Percentiles rank a stretch among this genome's conserved stretches.
phyloP scores from a whole-genome alignment of 116 monocot genomes.

The Posidonia oceanica region DNA sequence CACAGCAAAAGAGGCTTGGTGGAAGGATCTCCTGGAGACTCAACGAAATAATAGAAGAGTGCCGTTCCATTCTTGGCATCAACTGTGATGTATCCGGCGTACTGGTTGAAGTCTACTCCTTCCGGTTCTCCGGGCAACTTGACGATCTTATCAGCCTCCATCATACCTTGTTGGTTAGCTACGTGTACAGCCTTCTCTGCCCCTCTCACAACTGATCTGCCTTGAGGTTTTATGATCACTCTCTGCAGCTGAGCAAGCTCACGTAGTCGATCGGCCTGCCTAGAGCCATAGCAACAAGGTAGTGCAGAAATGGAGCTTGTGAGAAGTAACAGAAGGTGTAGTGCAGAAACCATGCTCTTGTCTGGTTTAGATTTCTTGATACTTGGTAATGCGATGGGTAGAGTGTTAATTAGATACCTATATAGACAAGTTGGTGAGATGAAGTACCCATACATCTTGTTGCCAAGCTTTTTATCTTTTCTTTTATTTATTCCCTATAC shows the following conservation, averaged over 20 bases:
- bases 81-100: constrained; percentile 12
- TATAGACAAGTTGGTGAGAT: background rate
- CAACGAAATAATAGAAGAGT: constrained; percentile 16
- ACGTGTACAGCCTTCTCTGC: no score
- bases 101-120: constrained; percentile 9
- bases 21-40: constrained; percentile 1
- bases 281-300: background rate
- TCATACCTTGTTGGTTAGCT: no score
- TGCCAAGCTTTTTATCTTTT: background rate
- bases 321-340: background rate
- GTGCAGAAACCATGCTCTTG: background rate
- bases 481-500: no score
- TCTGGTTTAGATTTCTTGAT: constrained; percentile 3
- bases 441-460: background rate
- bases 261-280: background rate
- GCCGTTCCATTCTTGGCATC: constrained; percentile 2
- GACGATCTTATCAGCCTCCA: constrained; percentile 4
- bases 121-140: constrained; percentile 9
- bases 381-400: background rate
- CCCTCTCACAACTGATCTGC: no score
- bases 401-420: no score
- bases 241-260: background rate
- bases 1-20: constrained; percentile 13
- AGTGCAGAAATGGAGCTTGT: background rate
- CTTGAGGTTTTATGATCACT: background rate